Evolutionary conservation across 176 grass and related monocot species (phyloP), one percentile per base, ranked within the genome.

Genomic region (Oryza meyeriana): DNA sequence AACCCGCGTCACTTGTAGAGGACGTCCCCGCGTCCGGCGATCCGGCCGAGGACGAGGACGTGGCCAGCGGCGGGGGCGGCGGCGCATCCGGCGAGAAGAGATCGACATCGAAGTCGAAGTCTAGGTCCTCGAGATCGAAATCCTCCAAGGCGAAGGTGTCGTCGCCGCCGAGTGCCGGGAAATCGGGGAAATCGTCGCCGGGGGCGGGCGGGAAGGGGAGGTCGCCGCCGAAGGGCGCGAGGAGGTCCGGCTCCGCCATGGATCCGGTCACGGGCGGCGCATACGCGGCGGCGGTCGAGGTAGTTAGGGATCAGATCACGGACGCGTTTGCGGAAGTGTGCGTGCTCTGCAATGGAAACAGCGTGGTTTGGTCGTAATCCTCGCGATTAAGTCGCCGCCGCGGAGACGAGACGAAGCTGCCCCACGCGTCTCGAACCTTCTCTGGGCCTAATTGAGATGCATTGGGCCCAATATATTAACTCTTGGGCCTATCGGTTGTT

Each of bases 21-120:
- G 78, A 82, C 4, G 78, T 39, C 0, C 34, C 85, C 63, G 62
- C n/a, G 12, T 35, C 71, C 2, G 71, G 85, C 31, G 84, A 83
- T 26, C 69, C 50, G 50, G 85, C 33, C 5, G 88, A 82, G 75
- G 79, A 83, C 3, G 88, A 90, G 0, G 88, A 73, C 20, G 88
- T 85, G 6, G 79, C 68, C 63, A 69, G 67, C 36, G 71, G 76
- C 6, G 75, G 83, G 61, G 74, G 81, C 69, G 35, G 50, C 17
- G 74, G 73, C 55, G 63, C 81, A 20, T 85, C 87, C 20, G 73
- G 12, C 26, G 71, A 61, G n/a, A 77, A 59, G 77, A 78, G 70
- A 16, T 90, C 70, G n/a, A 88, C 78, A 27, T 92, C 90, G 71
- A 87, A 55, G 67, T 88, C 87, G 17, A 90, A 45, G 74, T 93